phyloP scores from a whole-genome alignment of 495 filamentous ascomycete species.

The Lasiosphaeriaceae sp. region DNA sequence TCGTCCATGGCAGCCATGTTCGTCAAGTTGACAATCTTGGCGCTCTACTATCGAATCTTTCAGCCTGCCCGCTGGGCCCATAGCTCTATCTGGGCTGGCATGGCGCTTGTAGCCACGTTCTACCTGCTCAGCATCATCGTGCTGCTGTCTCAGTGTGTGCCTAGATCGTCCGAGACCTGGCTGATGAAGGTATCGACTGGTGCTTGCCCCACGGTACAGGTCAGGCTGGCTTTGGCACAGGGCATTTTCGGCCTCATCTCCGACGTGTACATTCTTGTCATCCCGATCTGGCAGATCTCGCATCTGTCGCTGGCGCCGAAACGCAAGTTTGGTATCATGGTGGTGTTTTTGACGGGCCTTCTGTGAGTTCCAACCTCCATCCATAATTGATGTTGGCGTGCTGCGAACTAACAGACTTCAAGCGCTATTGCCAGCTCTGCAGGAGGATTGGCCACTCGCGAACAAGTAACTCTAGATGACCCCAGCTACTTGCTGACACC shows the following conservation, averaged over 20 bases:
- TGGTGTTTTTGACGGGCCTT: neutral
- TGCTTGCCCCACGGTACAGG: neutral
- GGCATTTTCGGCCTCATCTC: neutral
- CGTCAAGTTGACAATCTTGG: neutral
- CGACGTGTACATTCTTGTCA: neutral
- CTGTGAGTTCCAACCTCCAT: neutral
- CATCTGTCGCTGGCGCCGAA: neutral
- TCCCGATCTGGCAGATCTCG: neutral
- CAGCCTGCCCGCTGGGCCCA: neutral
- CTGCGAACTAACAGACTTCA: neutral
- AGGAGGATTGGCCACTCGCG: too few species aligned
- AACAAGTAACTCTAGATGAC: too few species aligned
- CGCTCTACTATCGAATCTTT: neutral
- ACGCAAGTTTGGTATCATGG: neutral
- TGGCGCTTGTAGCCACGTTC: neutral
- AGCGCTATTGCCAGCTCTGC: neutral
- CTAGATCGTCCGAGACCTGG: too few species aligned
- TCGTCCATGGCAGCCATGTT: neutral
- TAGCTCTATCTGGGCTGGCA: neutral
- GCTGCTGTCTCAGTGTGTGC: too few species aligned
- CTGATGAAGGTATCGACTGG: too few species aligned
- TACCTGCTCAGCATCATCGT: neutral
- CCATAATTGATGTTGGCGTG: neutral
- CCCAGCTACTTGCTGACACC: neutral
- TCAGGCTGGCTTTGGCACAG: neutral